A percentile compares a stretch with the other conserved stretches of the same genome.
Evolutionary conservation across 2,329 filamentous ascomycete genomes (phyloP).

Genomic region (Achaetomium macrosporum): DNA sequence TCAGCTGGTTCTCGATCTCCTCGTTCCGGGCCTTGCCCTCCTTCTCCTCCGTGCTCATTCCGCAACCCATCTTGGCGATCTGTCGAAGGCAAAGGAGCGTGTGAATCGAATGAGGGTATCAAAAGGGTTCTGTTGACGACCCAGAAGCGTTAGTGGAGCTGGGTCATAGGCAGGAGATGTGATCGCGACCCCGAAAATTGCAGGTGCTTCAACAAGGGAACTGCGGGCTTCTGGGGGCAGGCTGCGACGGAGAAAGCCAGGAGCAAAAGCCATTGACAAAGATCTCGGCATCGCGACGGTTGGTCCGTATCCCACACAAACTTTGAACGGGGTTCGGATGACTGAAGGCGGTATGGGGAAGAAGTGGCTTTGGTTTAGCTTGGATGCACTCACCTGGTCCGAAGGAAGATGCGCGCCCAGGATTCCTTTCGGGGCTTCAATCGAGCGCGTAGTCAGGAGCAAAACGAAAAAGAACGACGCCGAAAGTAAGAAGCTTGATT

Average conservation of each 20-base stretch:
- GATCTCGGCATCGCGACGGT: neutral
- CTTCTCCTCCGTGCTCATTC: slow-evolving; percentile 99
- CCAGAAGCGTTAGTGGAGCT: slow-evolving; percentile 11
- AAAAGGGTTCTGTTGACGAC: slow-evolving; percentile 6
- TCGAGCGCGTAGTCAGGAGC: slow-evolving; percentile 7
- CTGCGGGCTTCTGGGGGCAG: neutral
- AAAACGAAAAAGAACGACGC: neutral
- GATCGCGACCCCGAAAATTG: neutral
- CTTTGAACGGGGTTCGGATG: neutral
- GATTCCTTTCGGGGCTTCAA: slow-evolving; percentile 12
- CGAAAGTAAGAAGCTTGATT: slow-evolving; percentile 1
- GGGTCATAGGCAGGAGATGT: neutral
- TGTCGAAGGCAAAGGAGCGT: slow-evolving; percentile 18
- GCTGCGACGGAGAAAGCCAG: neutral
- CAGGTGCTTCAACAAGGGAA: neutral
- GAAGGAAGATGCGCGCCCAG: neutral
- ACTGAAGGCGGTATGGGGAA: slow-evolving; percentile 1
- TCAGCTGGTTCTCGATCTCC: slow-evolving; percentile 99
- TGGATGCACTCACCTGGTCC: slow-evolving; percentile 14
- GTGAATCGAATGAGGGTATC: slow-evolving; percentile 13
- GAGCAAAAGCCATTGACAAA: neutral
- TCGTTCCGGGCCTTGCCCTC: slow-evolving; percentile 99
- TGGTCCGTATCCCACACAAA: neutral
- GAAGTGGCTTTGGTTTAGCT: slow-evolving; percentile 5
- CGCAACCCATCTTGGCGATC: slow-evolving; percentile 87